Base-by-base conservation (phyloP, 2,329 filamentous ascomycete species). In the Fusarium torulosum region DNA sequence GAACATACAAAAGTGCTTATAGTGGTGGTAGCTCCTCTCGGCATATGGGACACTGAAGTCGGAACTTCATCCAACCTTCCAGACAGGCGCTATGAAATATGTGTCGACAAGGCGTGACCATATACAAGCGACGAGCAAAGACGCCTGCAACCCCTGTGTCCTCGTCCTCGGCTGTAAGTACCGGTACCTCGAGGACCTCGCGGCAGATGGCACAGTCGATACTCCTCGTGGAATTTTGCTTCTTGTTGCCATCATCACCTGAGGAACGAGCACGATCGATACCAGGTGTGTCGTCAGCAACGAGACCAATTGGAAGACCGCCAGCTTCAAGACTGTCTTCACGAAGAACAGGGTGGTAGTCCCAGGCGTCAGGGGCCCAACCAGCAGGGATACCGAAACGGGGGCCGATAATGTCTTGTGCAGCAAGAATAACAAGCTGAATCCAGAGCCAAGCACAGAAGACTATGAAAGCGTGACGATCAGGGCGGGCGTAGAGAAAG, bases 191-290 rank as follows among this genome's bases (percentile, higher is more conserved):
- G 19, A 99, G 89, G 44, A 91, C 86, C 79, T 97, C 94, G 79
- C 95, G 91, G 77, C 96, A 99, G 70, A 99, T 97, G 19, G 94
- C 93, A 78, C 96, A 99, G 80, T 98, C 94, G 62, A 97, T 96
- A 1, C 77, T 87, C 44, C 85, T 80, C 14, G 75, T 76, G 49
- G 71, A 75, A 33, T 74, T 75, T 27, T 70, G 62, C 54, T 69
- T 70, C 57, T 74, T 75, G 29, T 78, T 77, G 45, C 76, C 69
- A 37, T 80, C 75, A 65, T 81, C 62, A 65, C 78, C 74, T 47
- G 71, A 73, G 61, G 71, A 72, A 66, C 38, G 76, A 72, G 56
- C 78, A 71, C 51, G 74, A 66, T 59, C 71, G 17, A 69, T 67
- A 7, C 63, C 67, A 3, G 72, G 59, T 6, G 67, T 69, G 38